Evolutionary conservation across 176 grass and related monocot genomes (phyloP), one percentile per base, ranked within the genome.

Genomic region (Oryza officinalis): DNA sequence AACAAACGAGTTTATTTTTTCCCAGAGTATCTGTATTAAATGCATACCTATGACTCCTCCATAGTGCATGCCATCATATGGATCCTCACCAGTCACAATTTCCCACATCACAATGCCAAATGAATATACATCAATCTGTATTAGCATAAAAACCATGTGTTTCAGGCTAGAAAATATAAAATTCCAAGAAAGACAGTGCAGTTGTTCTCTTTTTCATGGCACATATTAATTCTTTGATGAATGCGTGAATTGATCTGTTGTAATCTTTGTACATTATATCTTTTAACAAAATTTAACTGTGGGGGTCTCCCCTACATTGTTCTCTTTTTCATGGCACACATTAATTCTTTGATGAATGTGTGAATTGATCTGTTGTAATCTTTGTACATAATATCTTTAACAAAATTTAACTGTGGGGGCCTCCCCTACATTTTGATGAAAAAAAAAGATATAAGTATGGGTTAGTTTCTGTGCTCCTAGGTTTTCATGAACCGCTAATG

Each of bases 81-180:
- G 95, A 65, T 98, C 95, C 23, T 94, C 79, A 37, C 95, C 88
- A 0, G 92, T 95, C 43, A 98, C 84, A 91, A 98, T 98, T 87
- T 98, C 95, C 95, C 92, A 95, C 95, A 98, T 91, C 9, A 98
- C 95, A 78, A 94, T 87, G 41, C 92, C 92, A 63, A 95, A 98
- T 30, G 92, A 94, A 77, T 98, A 98, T 44, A 94, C 90, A 81
- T 98, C 95, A 72, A 98, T 76, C 95, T 98, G 86, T 65, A 15
- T 63, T 64, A 60, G 50, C 78, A 74, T 27, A 79, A 65, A 85
- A 38, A 22, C 75, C 8, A 11, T 76, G 22, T 30, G 47, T 72
- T 75, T 54, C 22, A 83, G 46, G 35, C 72, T 65, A 79, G 79
- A 50, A 86, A 69, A 38, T 13, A 40, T 3, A 45, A 35, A 73